Evolutionary conservation across 306 rosid genomes (phyloP).

Genomic region (Dalbergia cultrata): DNA sequence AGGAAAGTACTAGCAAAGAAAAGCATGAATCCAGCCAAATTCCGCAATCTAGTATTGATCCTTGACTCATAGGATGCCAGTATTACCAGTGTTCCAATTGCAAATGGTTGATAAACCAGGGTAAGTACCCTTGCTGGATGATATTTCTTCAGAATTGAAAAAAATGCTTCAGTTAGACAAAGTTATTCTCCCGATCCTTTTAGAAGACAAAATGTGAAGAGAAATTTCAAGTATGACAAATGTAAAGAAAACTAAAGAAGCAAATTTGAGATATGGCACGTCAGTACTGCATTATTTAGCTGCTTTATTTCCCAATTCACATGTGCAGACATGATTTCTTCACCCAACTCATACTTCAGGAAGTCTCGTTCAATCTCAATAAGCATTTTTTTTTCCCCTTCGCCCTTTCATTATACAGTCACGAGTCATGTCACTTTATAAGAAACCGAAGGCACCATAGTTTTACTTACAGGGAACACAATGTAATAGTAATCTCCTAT

Average conservation of each 20-base stretch:
- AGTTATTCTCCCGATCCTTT: neutral
- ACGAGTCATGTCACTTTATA: neutral
- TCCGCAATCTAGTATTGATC: slow-evolving; percentile 69
- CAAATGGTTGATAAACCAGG: slow-evolving; percentile 73
- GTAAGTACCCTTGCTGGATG: slow-evolving; percentile 83
- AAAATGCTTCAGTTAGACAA: neutral
- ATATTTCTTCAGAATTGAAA: slow-evolving; percentile 17
- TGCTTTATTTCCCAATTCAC: too few relatives aligned
- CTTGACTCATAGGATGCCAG: slow-evolving; percentile 71
- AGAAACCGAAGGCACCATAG: neutral
- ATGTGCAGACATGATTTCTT: too few relatives aligned
- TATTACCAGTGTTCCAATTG: slow-evolving; percentile 54
- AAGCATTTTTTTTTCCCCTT: neutral
- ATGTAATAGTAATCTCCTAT: slow-evolving; percentile 79
- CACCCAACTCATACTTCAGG: too few relatives aligned
- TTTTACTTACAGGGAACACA: slow-evolving; percentile 69
- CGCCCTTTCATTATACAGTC: neutral
- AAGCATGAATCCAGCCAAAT: slow-evolving; percentile 62
- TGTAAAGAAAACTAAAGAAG: neutral
- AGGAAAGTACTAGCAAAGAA: slow-evolving; percentile 30
- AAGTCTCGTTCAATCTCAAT: too few relatives aligned
- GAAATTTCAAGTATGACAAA: neutral
- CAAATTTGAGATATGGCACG: neutral
- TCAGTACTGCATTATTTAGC: too few relatives aligned
- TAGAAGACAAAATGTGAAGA: neutral